Conservation (phyloP, 108 stramenopile genomes). For the Nitzschia sp. region DNA sequence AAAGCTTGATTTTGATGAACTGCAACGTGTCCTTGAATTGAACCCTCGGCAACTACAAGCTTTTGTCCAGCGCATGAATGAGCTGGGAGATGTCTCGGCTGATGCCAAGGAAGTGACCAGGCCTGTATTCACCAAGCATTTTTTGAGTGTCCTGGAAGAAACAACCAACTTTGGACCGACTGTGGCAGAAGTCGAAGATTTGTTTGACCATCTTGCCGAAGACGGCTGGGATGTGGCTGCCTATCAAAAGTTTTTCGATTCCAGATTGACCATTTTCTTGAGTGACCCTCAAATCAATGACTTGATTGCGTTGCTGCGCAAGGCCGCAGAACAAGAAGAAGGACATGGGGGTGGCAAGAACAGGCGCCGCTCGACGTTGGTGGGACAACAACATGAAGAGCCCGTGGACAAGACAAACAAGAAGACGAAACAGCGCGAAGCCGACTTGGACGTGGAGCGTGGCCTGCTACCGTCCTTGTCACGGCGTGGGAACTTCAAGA, state of each 20-base stretch:
- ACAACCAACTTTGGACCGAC: conserved; percentile 28
- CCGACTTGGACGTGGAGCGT: too few species aligned
- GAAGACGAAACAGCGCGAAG: too few species aligned
- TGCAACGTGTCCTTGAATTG: conserved; percentile 41
- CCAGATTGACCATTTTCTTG: conserved; percentile 39
- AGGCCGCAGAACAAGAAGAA: background rate
- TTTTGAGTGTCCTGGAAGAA: conserved; percentile 38
- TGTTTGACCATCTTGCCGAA: conserved; percentile 35
- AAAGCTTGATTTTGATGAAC: conserved; percentile 42
- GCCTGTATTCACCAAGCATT: conserved; percentile 41
- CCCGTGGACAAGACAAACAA: too few species aligned
- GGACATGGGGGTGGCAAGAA: background rate
- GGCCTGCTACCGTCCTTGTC: too few species aligned
- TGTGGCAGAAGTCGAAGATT: conserved; percentile 31
- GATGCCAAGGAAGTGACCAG: conserved; percentile 19
- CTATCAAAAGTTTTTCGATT: conserved; percentile 15
- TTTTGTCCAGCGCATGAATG: conserved; percentile 44
- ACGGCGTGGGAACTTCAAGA: too few species aligned
- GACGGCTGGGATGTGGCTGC: conserved; percentile 5
- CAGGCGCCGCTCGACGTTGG: too few species aligned
- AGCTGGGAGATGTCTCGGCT: background rate
- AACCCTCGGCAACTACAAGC: conserved; percentile 25
- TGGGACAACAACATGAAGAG: too few species aligned
- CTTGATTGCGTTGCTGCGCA: conserved; percentile 14
- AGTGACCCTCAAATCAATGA: conserved; percentile 43